Conservation (phyloP, 495 filamentous ascomycete genomes). For the Mycothermus thermophilus region DNA sequence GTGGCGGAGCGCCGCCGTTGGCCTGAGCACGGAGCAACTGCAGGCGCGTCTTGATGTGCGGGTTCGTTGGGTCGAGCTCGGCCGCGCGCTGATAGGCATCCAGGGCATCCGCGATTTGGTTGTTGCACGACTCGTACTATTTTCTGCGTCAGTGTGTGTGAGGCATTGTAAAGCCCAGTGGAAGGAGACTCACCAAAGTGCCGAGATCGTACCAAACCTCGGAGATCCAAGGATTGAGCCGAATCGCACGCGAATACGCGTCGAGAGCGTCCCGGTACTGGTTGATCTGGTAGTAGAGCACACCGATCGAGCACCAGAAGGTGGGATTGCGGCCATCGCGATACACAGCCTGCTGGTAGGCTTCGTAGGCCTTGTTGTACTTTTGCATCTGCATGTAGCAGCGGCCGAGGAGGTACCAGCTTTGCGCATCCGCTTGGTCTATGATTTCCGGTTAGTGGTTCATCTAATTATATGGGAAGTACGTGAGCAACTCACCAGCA, state of each 20-base stretch:
- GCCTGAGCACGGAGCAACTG: constrained; percentile 73
- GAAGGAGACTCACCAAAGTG: constrained; percentile 58
- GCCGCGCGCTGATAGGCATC: constrained; percentile 92
- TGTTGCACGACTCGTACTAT: constrained; percentile 98
- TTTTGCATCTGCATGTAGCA: constrained; percentile 99
- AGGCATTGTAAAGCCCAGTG: neutral
- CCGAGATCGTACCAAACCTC: constrained; percentile 99
- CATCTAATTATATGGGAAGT: constrained; percentile 3
- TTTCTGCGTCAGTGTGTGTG: too few relatives aligned
- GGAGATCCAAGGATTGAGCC: constrained; percentile 95
- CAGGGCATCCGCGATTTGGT: constrained; percentile 90
- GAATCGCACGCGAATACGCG: constrained; percentile 95
- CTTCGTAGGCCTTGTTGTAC: constrained; percentile 97
- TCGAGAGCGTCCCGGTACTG: constrained; percentile 98
- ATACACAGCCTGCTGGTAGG: constrained; percentile 98
- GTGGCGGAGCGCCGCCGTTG: constrained; percentile 51
- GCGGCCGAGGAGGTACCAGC: constrained; percentile 94
- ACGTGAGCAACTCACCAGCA: constrained; percentile 51
- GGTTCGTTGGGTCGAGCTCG: constrained; percentile 83
- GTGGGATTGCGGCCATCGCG: constrained; percentile 96
- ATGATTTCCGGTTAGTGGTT: constrained; percentile 25
- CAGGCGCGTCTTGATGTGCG: constrained; percentile 90
- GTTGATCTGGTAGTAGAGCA: constrained; percentile 99
- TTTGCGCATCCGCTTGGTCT: constrained; percentile 93
- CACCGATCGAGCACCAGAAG: constrained; percentile 99